A percentile compares a stretch with the other conserved stretches of the same genome.
These are phyloP conservation scores for Citrus cavaleriei DNA, from an alignment of 345 rosid species.

Conservation along the genomic window DNA sequence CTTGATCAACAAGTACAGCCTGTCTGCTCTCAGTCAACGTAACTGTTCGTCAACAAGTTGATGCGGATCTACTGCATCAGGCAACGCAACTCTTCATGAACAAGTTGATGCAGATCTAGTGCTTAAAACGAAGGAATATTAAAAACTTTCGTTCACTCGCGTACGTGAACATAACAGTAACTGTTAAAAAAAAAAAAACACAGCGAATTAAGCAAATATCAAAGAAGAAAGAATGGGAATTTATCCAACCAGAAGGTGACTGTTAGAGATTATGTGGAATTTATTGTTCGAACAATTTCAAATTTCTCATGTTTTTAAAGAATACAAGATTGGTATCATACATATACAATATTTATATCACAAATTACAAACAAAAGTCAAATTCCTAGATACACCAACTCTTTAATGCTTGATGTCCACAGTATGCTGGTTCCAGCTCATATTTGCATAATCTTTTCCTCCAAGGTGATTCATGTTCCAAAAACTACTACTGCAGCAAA, in stretches of 20 bases:
- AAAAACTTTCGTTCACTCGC: too few relatives aligned
- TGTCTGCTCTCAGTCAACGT: not conserved
- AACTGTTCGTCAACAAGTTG: not conserved
- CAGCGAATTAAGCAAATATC: too few relatives aligned
- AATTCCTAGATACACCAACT: slow-evolving; percentile 19
- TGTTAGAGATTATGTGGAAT: slow-evolving; percentile 1
- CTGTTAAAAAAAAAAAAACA: too few relatives aligned
- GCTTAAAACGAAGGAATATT: too few relatives aligned
- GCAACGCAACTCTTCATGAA: not conserved
- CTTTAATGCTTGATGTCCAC: slow-evolving; percentile 11
- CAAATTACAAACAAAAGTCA: slow-evolving; percentile 20
- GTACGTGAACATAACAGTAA: too few relatives aligned
- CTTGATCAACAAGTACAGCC: not conserved
- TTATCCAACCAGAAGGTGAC: not conserved
- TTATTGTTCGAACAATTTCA: slow-evolving; percentile 21
- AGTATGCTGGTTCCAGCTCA: not conserved
- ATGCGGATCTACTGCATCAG: not conserved
- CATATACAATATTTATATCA: slow-evolving; percentile 29
- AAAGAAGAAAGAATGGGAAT: not conserved
- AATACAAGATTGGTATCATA: slow-evolving; percentile 31
- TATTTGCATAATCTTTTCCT: slow-evolving; percentile 2
- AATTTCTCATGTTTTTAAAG: slow-evolving; percentile 26
- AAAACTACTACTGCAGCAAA: slow-evolving; percentile 24
- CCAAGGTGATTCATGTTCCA: slow-evolving; percentile 17
- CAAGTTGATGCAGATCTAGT: not conserved